Evolutionary conservation across 2,329 filamentous ascomycete genomes (phyloP).

Genomic region (Leptographium procerum): DNA sequence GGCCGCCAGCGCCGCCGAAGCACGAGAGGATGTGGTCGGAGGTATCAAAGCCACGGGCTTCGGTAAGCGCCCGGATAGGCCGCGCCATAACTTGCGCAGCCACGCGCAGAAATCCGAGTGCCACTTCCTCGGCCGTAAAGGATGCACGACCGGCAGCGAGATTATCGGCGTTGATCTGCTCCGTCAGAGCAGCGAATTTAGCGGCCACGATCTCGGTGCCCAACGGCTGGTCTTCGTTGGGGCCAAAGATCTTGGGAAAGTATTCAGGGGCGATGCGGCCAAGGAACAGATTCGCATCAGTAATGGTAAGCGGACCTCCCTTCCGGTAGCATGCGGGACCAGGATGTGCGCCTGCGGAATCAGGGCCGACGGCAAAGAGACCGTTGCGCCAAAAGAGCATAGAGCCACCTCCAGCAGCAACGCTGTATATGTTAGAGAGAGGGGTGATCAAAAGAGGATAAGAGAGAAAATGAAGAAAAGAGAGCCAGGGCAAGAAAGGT

Average conservation of each 20-base stretch:
- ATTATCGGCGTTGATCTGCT: slow-evolving; percentile 52
- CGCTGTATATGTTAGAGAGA: slow-evolving; percentile 65
- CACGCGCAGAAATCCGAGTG: slow-evolving; percentile 51
- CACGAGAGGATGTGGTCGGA: slow-evolving; percentile 58
- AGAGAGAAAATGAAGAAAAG: background rate
- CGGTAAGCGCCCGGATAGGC: slow-evolving; percentile 59
- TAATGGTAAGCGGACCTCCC: slow-evolving; percentile 53
- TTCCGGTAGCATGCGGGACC: slow-evolving; percentile 58
- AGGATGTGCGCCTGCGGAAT: slow-evolving; percentile 54
- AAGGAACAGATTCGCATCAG: slow-evolving; percentile 54
- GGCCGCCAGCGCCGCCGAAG: slow-evolving; percentile 62
- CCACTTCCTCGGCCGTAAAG: slow-evolving; percentile 28
- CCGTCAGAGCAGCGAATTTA: slow-evolving; percentile 71
- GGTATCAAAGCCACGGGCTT: slow-evolving; percentile 61
- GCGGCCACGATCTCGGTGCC: slow-evolving; percentile 66
- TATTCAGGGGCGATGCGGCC: slow-evolving; percentile 44
- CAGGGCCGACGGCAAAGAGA: slow-evolving; percentile 56
- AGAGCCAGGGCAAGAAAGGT: background rate
- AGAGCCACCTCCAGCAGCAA: slow-evolving; percentile 68
- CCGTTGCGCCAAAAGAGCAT: slow-evolving; percentile 57
- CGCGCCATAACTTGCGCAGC: slow-evolving; percentile 61
- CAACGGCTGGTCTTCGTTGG: slow-evolving; percentile 44
- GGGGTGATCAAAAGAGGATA: background rate
- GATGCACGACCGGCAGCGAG: slow-evolving; percentile 27
- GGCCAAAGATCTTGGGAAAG: slow-evolving; percentile 58